Evolutionary conservation across 805 yeast genomes (phyloP).

Genomic region (Yamadazyma laniorum): DNA sequence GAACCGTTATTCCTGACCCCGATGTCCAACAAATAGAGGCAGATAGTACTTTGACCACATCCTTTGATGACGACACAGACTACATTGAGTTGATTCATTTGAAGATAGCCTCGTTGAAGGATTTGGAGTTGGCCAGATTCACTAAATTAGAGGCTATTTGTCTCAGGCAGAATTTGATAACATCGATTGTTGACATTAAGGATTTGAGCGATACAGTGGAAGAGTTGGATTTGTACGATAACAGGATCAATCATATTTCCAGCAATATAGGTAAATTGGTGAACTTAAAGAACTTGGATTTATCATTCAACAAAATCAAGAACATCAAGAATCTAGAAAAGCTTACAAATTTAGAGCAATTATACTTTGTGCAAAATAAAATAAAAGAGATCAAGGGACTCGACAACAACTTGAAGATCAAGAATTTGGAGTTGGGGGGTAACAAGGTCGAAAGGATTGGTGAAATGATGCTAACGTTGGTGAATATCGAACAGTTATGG

Average conservation of each 20-base stretch:
- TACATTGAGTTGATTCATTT: slow-evolving; percentile 67
- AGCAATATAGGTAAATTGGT: slow-evolving; percentile 60
- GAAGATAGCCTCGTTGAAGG: slow-evolving; percentile 63
- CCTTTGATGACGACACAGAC: slow-evolving; percentile 55
- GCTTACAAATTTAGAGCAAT: slow-evolving; percentile 57
- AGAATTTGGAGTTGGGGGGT: slow-evolving; percentile 87
- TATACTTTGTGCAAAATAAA: slow-evolving; percentile 87
- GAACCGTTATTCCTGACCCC: slow-evolving; percentile 44
- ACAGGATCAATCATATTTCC: slow-evolving; percentile 83
- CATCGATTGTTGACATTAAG: slow-evolving; percentile 52
- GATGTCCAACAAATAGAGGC: slow-evolving; percentile 59
- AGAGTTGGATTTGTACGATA: slow-evolving; percentile 89
- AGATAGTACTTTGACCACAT: slow-evolving; percentile 63
- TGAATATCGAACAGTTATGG: slow-evolving; percentile 76
- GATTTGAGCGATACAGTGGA: slow-evolving; percentile 58
- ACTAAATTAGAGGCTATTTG: slow-evolving; percentile 57
- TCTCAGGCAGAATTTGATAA: slow-evolving; percentile 79
- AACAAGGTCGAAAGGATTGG: slow-evolving; percentile 61
- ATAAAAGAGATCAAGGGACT: slow-evolving; percentile 71
- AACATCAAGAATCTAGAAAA: slow-evolving; percentile 76
- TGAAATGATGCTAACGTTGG: slow-evolving; percentile 55
- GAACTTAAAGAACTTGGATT: slow-evolving; percentile 62
- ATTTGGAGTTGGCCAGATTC: slow-evolving; percentile 58
- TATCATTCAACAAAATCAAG: slow-evolving; percentile 86
- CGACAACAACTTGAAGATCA: slow-evolving; percentile 52